Evolutionary conservation across 306 rosid genomes (phyloP), one percentile per base, ranked within the genome.

Genomic region (Inga laurina): DNA sequence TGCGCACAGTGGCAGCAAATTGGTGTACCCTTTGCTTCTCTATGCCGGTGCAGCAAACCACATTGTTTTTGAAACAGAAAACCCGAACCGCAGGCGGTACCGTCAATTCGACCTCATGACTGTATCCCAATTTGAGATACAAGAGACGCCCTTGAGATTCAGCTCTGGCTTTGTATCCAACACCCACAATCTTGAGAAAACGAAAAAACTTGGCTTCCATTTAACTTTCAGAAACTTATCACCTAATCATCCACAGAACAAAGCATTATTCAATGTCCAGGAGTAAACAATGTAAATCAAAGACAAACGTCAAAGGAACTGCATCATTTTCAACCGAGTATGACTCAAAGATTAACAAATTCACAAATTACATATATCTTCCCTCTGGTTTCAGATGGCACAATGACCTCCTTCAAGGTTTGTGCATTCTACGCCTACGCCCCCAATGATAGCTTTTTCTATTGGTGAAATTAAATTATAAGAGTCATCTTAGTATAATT

Each of bases 41-140:
- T 65, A 89, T 86, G 12, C 98, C 98, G 4, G 97, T 91, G 88
- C 98, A 95, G 75, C 98, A 95, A 19, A 95, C 89, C 4, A 93
- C 97, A 44, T 94, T 93, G 91, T 94, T 94, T 77, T 91, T 94
- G 87, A 93, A 94, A 91, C 95, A 94, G 88, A 94, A 93, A 70
- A 89, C 97, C 0, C 95, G 93, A 30, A 93, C 97, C 0, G 97
- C 98, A 9, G 94, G 90, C 5, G 94, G 94, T 37, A 87, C 91
- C 0, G 89, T 78, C 78, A 93, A 69, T 61, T 94, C 97, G 71
- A 94, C 97, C 78, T 94, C 98, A 62, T 94, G 98, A 73, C 98
- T 94, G 85, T 94, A 93, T 61, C 98, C 97, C 72, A 94, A 80
- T 83, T 94, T 94, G 49, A 95, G 93, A 83, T 68, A 90, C 90